Evolutionary conservation across 106 monocot species (phyloP).

Genomic region (Alisma plantagoaquatica): DNA sequence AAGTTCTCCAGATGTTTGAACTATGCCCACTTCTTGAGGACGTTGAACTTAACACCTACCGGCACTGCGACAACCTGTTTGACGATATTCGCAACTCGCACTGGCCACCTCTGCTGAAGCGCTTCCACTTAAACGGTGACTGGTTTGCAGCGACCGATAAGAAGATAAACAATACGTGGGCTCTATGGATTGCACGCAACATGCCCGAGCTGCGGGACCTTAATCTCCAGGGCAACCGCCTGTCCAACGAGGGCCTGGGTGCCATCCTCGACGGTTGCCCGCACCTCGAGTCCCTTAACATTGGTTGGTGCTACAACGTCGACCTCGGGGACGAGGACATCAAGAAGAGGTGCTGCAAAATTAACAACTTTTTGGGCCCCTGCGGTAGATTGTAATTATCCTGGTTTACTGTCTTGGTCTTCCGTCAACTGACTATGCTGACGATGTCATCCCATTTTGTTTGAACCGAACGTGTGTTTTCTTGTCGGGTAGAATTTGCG

Average conservation of each 20-base stretch:
- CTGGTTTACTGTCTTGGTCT: no score
- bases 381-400: no score
- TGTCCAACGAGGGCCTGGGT: conserved; percentile 3
- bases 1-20: not conserved
- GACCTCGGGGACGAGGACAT: no score
- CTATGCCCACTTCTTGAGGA: conserved; percentile 1
- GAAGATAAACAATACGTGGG: not conserved
- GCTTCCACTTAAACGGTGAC: not conserved
- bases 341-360: no score
- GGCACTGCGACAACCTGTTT: not conserved
- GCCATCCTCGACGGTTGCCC: conserved; percentile 13
- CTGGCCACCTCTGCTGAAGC: conserved; percentile 3
- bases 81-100: not conserved
- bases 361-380: no score
- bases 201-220: conserved; percentile 4
- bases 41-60: not conserved
- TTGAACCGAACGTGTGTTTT: no score
- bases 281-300: conserved; percentile 10
- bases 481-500: no score
- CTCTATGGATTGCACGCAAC: not conserved
- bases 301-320: not conserved
- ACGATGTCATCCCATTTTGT: no score
- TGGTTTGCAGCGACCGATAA: not conserved
- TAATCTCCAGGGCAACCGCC: not conserved
- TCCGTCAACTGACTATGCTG: no score